These are phyloP conservation scores for Fusarium haematococcum DNA, from an alignment of 2,329 filamentous ascomycete species.

Conservation along the genomic window DNA sequence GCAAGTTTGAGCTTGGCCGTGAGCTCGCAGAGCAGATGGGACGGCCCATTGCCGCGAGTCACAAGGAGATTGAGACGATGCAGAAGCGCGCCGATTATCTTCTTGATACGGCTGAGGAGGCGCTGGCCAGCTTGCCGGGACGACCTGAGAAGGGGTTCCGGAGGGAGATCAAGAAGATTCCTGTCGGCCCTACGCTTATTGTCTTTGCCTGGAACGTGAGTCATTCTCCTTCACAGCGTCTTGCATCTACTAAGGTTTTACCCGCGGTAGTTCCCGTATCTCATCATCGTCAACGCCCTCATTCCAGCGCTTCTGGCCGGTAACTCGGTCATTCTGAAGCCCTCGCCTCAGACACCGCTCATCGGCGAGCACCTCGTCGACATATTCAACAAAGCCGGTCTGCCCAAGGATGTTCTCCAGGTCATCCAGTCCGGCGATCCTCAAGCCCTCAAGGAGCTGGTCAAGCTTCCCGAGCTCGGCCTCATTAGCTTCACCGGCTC, in stretches of 20 bases:
- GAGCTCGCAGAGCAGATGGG: slow-evolving; percentile 85
- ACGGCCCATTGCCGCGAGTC: slow-evolving; percentile 85
- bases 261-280: slow-evolving; percentile 82
- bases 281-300: slow-evolving; percentile 90
- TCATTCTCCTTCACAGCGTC: accelerated
- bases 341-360: slow-evolving; percentile 65
- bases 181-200: slow-evolving; percentile 86
- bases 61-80: slow-evolving; percentile 84
- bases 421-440: neutral
- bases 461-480: neutral
- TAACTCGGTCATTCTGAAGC: slow-evolving; percentile 91
- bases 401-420: neutral
- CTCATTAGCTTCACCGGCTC: neutral
- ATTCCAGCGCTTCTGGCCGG: slow-evolving; percentile 88
- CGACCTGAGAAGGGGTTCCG: slow-evolving; percentile 88
- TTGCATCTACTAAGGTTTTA: neutral
- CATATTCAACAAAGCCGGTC: neutral
- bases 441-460: neutral
- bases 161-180: slow-evolving; percentile 86
- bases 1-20: neutral
- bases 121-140: slow-evolving; percentile 80
- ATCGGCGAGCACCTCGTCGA: neutral
- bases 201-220: slow-evolving; percentile 93
- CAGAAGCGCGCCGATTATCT: slow-evolving; percentile 87
- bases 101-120: slow-evolving; percentile 83